These are phyloP conservation scores for Cyclanthera cordifolia DNA, from an alignment of 306 rosid genomes.

Conservation along the genomic window DNA sequence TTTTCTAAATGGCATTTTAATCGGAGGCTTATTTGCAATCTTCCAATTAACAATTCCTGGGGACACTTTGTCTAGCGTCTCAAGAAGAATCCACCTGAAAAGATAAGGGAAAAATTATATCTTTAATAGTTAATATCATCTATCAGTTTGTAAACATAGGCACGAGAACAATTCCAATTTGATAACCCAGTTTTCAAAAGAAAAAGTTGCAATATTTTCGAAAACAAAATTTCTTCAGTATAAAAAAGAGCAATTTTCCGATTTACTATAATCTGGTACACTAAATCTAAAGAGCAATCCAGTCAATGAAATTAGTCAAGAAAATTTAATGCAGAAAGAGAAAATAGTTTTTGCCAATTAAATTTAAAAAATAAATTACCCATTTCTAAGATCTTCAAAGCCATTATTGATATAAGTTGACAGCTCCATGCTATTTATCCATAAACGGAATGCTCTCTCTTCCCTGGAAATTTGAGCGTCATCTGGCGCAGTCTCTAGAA, in stretches of 20 bases:
- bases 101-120: neutral
- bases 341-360: constrained; percentile 21
- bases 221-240: neutral
- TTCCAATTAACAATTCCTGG: constrained; percentile 95
- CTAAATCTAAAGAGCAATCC: neutral
- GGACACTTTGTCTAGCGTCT: constrained; percentile 78
- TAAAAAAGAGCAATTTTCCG: neutral
- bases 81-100: constrained; percentile 83
- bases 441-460: constrained; percentile 87
- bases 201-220: neutral
- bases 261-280: neutral
- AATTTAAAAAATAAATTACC: constrained; percentile 22
- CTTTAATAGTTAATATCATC: too few relatives aligned
- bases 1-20: constrained; percentile 94
- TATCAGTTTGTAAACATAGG: too few relatives aligned
- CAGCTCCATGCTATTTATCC: constrained; percentile 82
- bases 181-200: too few relatives aligned
- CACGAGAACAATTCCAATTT: too few relatives aligned
- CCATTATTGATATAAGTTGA: constrained; percentile 81
- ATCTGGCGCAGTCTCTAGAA: constrained; percentile 63
- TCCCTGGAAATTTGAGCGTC: constrained; percentile 78
- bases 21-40: constrained; percentile 87
- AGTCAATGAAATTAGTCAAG: neutral
- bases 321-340: neutral
- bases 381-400: constrained; percentile 85